Evolutionary conservation across 495 filamentous ascomycete species (phyloP).

Genomic region (Podospora anserina): DNA sequence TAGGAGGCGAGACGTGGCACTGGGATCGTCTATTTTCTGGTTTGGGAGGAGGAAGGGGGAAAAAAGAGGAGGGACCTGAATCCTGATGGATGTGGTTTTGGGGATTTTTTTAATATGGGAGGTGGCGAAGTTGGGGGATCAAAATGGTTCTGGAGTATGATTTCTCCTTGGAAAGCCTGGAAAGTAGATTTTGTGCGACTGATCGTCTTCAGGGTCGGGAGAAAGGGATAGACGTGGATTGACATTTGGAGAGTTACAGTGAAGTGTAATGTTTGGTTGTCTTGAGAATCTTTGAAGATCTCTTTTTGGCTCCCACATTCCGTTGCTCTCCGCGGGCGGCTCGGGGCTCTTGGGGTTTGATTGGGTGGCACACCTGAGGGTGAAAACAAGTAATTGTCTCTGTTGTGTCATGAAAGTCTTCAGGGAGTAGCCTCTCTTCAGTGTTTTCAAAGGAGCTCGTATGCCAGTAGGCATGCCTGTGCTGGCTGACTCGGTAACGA

Average conservation of each 20-base stretch:
- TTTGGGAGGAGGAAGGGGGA: background rate
- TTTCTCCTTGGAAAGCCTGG: background rate
- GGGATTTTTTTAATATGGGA: background rate
- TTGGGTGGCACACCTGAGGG: background rate
- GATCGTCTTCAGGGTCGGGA: background rate
- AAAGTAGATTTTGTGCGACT: background rate
- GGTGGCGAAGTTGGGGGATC: background rate
- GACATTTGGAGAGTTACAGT: background rate
- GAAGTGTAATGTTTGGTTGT: background rate
- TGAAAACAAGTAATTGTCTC: too few relatives aligned
- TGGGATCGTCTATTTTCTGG: background rate
- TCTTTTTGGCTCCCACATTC: background rate
- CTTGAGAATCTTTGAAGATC: background rate
- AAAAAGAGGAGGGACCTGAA: background rate
- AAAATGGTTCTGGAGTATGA: background rate
- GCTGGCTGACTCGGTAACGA: background rate
- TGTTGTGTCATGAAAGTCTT: background rate
- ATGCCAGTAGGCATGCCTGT: background rate
- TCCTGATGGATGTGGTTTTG: background rate
- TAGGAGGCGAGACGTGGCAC: background rate
- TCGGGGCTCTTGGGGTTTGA: background rate
- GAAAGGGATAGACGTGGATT: background rate
- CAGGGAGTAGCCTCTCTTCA: background rate
- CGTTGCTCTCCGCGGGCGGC: background rate
- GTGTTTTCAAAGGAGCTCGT: too few relatives aligned